These are phyloP conservation scores for Aureobasidium lini DNA, from an alignment of 2,329 filamentous ascomycete genomes.

Conservation along the genomic window DNA sequence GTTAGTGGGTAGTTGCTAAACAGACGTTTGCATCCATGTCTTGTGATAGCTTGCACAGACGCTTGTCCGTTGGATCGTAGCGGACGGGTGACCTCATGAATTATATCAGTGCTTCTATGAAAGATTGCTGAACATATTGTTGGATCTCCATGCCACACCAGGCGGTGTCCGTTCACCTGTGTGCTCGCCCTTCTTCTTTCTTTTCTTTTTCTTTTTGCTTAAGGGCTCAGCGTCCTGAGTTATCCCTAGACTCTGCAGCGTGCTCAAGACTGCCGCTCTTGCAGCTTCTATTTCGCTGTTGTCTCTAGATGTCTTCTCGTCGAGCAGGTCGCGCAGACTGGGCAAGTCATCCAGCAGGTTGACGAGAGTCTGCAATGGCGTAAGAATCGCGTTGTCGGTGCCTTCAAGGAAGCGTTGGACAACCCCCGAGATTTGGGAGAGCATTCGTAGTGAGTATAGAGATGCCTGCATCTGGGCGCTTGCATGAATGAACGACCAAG, in stretches of 20 bases:
- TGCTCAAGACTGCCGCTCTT: neutral
- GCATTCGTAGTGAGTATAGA: conserved; percentile 36
- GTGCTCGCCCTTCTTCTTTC: conserved; percentile 15
- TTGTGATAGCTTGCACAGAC: neutral
- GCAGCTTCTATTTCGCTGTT: neutral
- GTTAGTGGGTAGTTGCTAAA: neutral
- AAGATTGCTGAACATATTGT: conserved; percentile 15
- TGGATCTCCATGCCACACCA: conserved; percentile 5
- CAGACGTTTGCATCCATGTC: neutral
- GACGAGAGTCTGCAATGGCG: neutral
- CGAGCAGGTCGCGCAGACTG: conserved; percentile 1
- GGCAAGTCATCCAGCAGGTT: neutral
- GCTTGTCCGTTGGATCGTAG: neutral
- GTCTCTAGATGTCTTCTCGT: neutral
- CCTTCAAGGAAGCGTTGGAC: neutral
- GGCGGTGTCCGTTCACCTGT: neutral
- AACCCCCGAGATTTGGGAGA: conserved; percentile 29
- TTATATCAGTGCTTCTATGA: neutral
- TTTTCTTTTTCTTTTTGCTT: conserved; percentile 10
- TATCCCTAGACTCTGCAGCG: neutral
- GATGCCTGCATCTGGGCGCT: conserved; percentile 34
- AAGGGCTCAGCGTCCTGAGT: neutral
- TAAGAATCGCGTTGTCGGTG: neutral
- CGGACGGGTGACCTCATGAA: neutral
- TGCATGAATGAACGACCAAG: conserved; percentile 34